A percentile compares a stretch with the other conserved stretches of the same genome.
Conservation (phyloP, 2,329 filamentous ascomycete genomes). For the Monosporascus sp. region DNA sequence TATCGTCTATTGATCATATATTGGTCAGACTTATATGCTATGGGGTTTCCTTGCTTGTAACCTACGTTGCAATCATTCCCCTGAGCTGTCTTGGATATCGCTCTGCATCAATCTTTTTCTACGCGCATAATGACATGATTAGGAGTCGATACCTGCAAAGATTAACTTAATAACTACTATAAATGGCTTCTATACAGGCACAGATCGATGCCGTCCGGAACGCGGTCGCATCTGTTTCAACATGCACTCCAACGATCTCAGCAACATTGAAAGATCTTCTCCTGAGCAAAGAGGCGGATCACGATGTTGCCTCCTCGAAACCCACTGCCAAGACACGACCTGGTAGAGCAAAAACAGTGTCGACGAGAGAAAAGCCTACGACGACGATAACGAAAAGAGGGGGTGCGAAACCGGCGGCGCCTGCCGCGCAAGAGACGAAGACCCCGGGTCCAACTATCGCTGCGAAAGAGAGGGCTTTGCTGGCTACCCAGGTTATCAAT, state of each 20-base stretch:
- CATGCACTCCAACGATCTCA: slow-evolving; percentile 46
- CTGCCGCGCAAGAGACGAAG: slow-evolving; percentile 18
- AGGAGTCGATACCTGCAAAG: slow-evolving; percentile 15
- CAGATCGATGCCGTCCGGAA: slow-evolving; percentile 47
- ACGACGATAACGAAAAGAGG: slow-evolving; percentile 5
- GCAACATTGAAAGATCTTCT: slow-evolving; percentile 44
- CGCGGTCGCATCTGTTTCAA: slow-evolving; percentile 46
- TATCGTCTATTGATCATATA: not conserved
- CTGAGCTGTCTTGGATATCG: slow-evolving; percentile 11
- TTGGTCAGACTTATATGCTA: slow-evolving; percentile 4
- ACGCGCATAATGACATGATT: slow-evolving; percentile 24
- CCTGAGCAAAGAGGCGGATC: slow-evolving; percentile 20
- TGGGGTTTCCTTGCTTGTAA: slow-evolving; percentile 9
- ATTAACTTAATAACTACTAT: slow-evolving; percentile 8
- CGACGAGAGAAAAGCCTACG: slow-evolving; percentile 13
- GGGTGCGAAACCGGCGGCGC: slow-evolving; percentile 2
- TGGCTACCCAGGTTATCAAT: slow-evolving; percentile 73
- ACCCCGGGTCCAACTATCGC: slow-evolving; percentile 39
- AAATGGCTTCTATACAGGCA: slow-evolving; percentile 39
- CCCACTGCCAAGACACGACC: slow-evolving; percentile 25
- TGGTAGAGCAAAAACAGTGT: slow-evolving; percentile 20
- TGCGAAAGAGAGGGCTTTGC: slow-evolving; percentile 55
- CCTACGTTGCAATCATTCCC: slow-evolving; percentile 6
- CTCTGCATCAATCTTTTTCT: slow-evolving; percentile 11
- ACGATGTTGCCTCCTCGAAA: slow-evolving; percentile 19